Conservation (phyloP, 805 yeast genomes). For the Candida suzukii region DNA sequence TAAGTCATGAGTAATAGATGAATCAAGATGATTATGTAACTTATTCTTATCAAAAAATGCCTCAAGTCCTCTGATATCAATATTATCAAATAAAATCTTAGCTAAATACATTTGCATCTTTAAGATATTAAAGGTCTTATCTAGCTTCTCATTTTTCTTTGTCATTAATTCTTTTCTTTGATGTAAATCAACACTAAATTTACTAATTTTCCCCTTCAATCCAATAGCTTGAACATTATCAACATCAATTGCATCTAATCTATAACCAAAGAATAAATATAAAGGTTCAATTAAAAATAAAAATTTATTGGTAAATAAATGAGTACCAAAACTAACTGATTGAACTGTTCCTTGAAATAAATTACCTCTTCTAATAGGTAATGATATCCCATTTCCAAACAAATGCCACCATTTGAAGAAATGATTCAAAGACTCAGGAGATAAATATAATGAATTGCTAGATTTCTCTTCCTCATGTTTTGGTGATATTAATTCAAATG, state of each 20-base stretch:
- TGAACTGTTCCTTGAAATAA: conserved; percentile 52
- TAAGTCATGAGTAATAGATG: not conserved
- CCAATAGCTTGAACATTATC: conserved; percentile 49
- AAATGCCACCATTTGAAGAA: conserved; percentile 80
- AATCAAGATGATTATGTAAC: conserved; percentile 3
- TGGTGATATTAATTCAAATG: conserved; percentile 42
- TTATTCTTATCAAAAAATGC: conserved; percentile 30
- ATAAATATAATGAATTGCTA: conserved; percentile 65
- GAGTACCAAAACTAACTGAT: conserved; percentile 66
- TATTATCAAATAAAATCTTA: conserved; percentile 42
- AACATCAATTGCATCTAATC: conserved; percentile 38
- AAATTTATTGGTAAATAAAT: conserved; percentile 69
- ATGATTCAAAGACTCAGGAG: conserved; percentile 57
- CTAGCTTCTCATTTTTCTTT: conserved; percentile 41
- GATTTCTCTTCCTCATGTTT: conserved; percentile 6
- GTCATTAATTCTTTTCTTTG: conserved; percentile 44
- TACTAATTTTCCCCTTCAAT: conserved; percentile 50
- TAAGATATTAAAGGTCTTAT: conserved; percentile 39
- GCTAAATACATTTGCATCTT: conserved; percentile 61
- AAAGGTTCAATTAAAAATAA: conserved; percentile 66
- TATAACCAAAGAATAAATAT: conserved; percentile 63
- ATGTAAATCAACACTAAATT: conserved; percentile 54
- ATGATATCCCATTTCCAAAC: conserved; percentile 66
- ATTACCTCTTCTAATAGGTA: conserved; percentile 71
- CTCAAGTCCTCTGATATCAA: conserved; percentile 55